Evolutionary conservation across 208 protist genomes (phyloP), one percentile per base, ranked within the genome.

Genomic region (Trypanosoma vivax): DNA sequence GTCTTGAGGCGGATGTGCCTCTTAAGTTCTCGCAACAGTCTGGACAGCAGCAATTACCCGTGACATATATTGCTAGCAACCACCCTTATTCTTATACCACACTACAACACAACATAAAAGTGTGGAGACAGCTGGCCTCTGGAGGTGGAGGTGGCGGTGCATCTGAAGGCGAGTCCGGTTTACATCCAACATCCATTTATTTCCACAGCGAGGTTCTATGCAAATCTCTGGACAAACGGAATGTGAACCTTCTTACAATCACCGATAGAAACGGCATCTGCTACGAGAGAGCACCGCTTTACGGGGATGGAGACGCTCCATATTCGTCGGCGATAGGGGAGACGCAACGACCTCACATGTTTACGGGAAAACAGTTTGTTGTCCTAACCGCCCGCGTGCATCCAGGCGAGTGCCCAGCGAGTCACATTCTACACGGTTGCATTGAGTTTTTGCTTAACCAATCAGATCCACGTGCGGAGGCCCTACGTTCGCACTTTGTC

Each of bases 341-440:
- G 23, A 92, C 77, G 9, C 25, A 65, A 41, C 59, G 86, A 35
- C 83, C 83, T n/a, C 69, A 58, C 39, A 25, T 41, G 37, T 91
- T 92, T 57, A 29, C 65, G 3, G 70, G 67, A 34, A 91, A 92
- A 57, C 65, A 65, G 30, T 83, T 68, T 57, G 88, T 91, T 14
- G 78, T 91, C 46, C 80, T 95, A 10, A 76, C 90, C 3, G 78
- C 93, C 7, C 76, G 95, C 16, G 93, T 98, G 33, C 95, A 98
- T 63, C 84, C 95, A 2, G 95, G 95, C 7, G 95, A 98, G 58
- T 90, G 77, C 46, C 76, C 90, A 2, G 87, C 79, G 23, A 94
- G 82, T 41, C 90, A 90, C 65, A 88, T 97, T 42, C 92, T 96
- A 83, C 89, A 97, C 53, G 94, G 95, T 34, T 74, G 78, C 39